Percentiles rank a stretch among this genome's conserved stretches.
Evolutionary conservation across 2,329 filamentous ascomycete species (phyloP).

Genomic region (Thielaviopsis populi): DNA sequence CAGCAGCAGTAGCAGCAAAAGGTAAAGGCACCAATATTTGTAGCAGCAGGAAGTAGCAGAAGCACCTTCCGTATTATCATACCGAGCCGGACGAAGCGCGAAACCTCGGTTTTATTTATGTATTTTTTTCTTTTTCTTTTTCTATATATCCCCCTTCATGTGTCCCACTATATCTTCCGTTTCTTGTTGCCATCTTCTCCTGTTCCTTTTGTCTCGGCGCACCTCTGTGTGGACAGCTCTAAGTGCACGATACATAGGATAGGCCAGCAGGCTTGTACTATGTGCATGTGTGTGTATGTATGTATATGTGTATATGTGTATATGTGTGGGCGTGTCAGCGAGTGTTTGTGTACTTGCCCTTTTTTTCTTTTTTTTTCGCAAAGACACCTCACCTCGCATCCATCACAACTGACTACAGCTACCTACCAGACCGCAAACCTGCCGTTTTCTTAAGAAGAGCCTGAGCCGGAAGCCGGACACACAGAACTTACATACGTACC

Average conservation of each 20-base stretch:
- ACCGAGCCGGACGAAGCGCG: neutral
- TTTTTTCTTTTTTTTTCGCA: neutral
- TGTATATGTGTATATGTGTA: too few relatives aligned
- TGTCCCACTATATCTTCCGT: slow-evolving; percentile 1
- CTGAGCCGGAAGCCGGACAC: neutral
- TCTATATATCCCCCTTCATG: neutral
- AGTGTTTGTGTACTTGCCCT: neutral
- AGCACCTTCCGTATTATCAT: neutral
- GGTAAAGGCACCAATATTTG: neutral
- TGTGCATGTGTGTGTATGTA: neutral
- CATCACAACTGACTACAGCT: neutral
- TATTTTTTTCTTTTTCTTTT: neutral
- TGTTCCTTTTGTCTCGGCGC: neutral
- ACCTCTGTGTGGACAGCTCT: neutral
- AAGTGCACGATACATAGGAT: neutral
- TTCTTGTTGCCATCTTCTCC: neutral
- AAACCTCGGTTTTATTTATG: slow-evolving; percentile 2
- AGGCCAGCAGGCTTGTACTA: neutral
- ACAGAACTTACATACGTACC: neutral
- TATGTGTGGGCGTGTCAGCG: too few relatives aligned
- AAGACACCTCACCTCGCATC: neutral
- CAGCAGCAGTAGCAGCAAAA: neutral
- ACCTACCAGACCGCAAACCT: too few relatives aligned
- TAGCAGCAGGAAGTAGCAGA: neutral
- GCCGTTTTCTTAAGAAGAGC: neutral